phyloP scores from a whole-genome alignment of 2,329 filamentous ascomycete genomes.

The Claviceps humidiphila region DNA sequence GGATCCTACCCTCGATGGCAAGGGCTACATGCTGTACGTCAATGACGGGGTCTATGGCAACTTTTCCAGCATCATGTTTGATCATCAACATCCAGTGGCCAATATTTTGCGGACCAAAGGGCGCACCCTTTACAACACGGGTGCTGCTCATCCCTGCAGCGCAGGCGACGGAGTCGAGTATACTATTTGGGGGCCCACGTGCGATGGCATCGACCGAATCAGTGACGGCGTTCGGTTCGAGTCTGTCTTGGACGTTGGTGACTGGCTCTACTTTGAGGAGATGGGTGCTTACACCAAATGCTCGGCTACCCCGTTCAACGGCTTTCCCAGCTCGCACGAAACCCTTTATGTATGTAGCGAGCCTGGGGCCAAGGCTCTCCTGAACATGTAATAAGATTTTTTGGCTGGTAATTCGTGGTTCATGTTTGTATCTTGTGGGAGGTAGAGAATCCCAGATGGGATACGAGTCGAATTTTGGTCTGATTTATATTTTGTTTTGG shows the following conservation, averaged over 20 bases:
- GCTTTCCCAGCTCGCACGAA: constrained; percentile 84
- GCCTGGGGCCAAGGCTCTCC: constrained; percentile 64
- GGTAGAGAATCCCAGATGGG: neutral
- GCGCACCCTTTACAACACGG: constrained; percentile 44
- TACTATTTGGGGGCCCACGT: constrained; percentile 96
- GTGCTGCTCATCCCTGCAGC: constrained; percentile 32
- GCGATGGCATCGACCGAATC: constrained; percentile 95
- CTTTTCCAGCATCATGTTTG: constrained; percentile 98
- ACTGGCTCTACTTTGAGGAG: constrained; percentile 97
- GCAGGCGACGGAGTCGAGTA: constrained; percentile 55
- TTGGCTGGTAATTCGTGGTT: neutral
- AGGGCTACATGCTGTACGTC: constrained; percentile 91
- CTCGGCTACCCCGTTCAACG: constrained; percentile 95
- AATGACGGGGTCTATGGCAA: constrained; percentile 98
- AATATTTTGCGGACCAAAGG: constrained; percentile 58
- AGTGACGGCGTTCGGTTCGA: constrained; percentile 65
- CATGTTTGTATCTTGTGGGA: too few relatives aligned
- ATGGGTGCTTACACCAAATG: constrained; percentile 99
- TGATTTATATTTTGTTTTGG: neutral
- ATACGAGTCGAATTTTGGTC: neutral
- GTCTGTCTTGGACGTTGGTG: constrained; percentile 73
- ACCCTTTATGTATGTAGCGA: constrained; percentile 94
- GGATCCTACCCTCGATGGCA: constrained; percentile 49
- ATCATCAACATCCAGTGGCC: constrained; percentile 84
- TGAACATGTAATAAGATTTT: constrained; percentile 21